Conservation (phyloP, 2,329 filamentous ascomycete genomes). For the Fusarium anguioides region DNA sequence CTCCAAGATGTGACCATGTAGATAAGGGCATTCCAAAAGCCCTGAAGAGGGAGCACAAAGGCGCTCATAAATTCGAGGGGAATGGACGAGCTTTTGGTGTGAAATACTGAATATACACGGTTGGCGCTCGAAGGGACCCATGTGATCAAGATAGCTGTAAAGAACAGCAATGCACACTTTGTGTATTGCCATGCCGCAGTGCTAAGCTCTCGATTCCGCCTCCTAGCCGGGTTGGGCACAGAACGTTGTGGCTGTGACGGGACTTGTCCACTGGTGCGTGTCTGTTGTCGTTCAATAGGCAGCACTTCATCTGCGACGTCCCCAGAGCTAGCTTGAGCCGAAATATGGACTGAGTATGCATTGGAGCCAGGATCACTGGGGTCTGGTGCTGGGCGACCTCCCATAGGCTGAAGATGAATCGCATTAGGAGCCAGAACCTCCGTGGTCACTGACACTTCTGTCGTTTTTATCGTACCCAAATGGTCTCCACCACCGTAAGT, state of each 20-base stretch:
- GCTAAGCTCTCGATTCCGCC: slow-evolving; percentile 63
- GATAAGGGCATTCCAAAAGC: slow-evolving; percentile 86
- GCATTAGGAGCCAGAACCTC: slow-evolving; percentile 51
- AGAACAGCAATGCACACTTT: slow-evolving; percentile 77
- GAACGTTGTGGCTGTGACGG: slow-evolving; percentile 33
- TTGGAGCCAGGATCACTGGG: slow-evolving; percentile 23
- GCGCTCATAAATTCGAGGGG: slow-evolving; percentile 76
- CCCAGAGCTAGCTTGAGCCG: slow-evolving; percentile 47
- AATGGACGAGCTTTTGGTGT: slow-evolving; percentile 63
- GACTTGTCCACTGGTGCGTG: slow-evolving; percentile 12
- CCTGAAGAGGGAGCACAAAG: slow-evolving; percentile 82
- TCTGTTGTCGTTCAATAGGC: slow-evolving; percentile 42
- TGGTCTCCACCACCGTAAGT: slow-evolving; percentile 55
- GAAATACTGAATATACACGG: slow-evolving; percentile 75
- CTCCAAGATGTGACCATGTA: slow-evolving; percentile 77
- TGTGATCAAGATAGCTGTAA: slow-evolving; percentile 75
- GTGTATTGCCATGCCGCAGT: slow-evolving; percentile 76
- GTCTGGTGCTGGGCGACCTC: slow-evolving; percentile 23
- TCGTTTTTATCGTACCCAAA: slow-evolving; percentile 65
- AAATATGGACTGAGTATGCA: slow-evolving; percentile 64
- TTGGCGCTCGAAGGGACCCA: slow-evolving; percentile 85
- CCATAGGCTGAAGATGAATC: slow-evolving; percentile 44
- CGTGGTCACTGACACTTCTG: slow-evolving; percentile 72
- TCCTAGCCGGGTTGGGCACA: slow-evolving; percentile 47
- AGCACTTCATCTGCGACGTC: slow-evolving; percentile 42